phyloP scores from a whole-genome alignment of 805 yeast genomes.

The Hemisphaericaspora nanyangensis region DNA sequence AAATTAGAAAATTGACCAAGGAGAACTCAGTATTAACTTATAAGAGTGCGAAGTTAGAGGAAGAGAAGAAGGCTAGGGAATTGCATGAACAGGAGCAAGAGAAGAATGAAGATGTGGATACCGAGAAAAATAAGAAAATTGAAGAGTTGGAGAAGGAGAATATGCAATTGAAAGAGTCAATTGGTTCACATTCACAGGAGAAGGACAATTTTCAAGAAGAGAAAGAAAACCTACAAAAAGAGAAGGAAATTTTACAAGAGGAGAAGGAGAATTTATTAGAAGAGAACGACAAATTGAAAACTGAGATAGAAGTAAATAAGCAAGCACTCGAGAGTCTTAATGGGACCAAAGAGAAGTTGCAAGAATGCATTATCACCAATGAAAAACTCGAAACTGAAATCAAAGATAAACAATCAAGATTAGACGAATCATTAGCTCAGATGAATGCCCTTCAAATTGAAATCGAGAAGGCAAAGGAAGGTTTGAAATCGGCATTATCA shows the following conservation, averaged over 20 bases:
- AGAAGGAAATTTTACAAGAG: background rate
- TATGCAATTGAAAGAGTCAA: background rate
- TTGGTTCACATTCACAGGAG: background rate
- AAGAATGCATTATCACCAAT: background rate
- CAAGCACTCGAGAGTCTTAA: background rate
- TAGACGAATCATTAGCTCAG: background rate
- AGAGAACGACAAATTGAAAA: background rate
- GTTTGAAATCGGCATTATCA: background rate
- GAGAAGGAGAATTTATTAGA: background rate
- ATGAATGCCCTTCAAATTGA: background rate
- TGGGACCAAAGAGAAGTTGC: background rate
- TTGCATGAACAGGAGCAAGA: background rate
- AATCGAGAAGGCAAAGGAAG: background rate
- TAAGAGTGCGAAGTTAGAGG: constrained; percentile 7
- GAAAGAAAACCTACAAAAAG: background rate
- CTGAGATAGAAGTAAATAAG: background rate
- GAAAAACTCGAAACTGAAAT: background rate
- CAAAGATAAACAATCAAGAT: background rate
- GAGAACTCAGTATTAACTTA: constrained; percentile 21
- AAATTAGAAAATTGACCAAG: constrained; percentile 49
- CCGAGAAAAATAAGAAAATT: background rate
- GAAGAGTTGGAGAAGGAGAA: constrained; percentile 1
- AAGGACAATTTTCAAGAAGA: background rate
- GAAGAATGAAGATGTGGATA: background rate
- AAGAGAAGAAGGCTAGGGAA: background rate